Base-by-base conservation (phyloP, 2,329 filamentous ascomycete genomes). In the Aspergillus persii region DNA sequence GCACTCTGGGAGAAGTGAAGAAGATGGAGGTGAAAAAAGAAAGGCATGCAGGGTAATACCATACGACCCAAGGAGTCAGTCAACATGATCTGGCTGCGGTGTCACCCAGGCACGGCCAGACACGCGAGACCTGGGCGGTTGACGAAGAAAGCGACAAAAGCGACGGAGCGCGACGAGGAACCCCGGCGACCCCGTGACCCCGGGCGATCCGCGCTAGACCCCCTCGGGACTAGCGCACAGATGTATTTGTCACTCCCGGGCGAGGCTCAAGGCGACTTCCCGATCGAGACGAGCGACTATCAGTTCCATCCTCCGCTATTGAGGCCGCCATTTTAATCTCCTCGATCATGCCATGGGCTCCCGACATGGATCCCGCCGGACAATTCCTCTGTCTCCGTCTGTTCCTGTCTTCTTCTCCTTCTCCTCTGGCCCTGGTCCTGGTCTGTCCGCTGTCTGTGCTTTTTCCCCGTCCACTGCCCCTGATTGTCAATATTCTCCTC, bases 171-270 rank as follows among this genome's bases (percentile, higher is more conserved):
- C 36, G 36, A 41, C 36, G 36, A 12, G 36, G n/a, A 41, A 23
- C 18, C 18, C 33, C 36, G 36, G 36, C 36, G 36, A 15, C 36
- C 36, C 36, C 36, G 36, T 41, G 36, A 41, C 15, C 36, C 36
- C 12, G 36, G 36, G 4, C n/a, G 36, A 41, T 41, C 36, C 36
- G 36, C 36, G 12, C 36, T 41, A 41, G 36, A 6, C 36, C n/a
- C 36, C 7, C 3, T 7, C 2, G 36, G 36, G 36, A 7, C n/a
- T 41, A 41, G 36, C 11, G 33, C 18, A 23, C 18, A 23, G 18
- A 23, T 23, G 57, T 61, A 65, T 65, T 63, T 59, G 59, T 65
- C 59, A 61, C 44, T 52, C 33, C 27, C 23, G 33, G 44, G 57
- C 60, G 54, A 59, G 61, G 50, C 59, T 63, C 63, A 63, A 58